Base-by-base conservation (phyloP, 495 filamentous ascomycete species). In the Saxophila tyrrhenica region DNA sequence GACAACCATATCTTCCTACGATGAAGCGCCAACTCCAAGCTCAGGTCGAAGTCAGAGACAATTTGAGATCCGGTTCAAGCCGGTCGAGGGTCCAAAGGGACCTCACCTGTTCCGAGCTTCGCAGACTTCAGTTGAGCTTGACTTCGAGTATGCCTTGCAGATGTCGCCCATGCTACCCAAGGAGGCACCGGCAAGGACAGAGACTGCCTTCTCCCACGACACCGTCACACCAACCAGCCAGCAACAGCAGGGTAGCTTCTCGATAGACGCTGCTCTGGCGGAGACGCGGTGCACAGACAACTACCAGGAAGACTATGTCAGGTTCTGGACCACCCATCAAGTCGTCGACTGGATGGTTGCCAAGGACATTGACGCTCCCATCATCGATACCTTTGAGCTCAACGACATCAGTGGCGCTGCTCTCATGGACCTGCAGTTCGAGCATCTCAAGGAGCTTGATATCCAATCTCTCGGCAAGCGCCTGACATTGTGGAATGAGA, bases 401-500 rank as follows among this genome's bases (percentile, higher is more conserved):
- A 91, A 98, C 68, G 92, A 98, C 64, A 96, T 98, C 65, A 83
- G 83, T 21, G 92, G 92, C 0, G 70, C 80, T 2, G 82, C 96
- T 48, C 74, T 98, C 1, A 79, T 91, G 22, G 83, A 85, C 16
- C 72, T 98, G n/a, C 85, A 94, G 63, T 79, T 86, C 59, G 87
- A 95, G 32, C 89, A 96, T 63, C 74, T 98, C n/a, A 89, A 89
- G 63, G 92, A 98, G 69, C 81, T 96, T 3, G 85, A 85, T 20
- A 94, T 98, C 55, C 70, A 76, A n/a, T 96, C 92, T 0, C 96
- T 96, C 69, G 92, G 92, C 16, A 88, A 91, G 59, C 80, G 92
- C 20, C 88, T 88, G 50, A 78, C 77, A 56, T 62, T 98, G 0
- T 95, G 94, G 89, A 80, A 80, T 58, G 83, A 85, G 56, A 94